Percentiles rank a stretch among this genome's conserved stretches.
These are phyloP conservation scores for Sphaerostilbella broomeana DNA, from an alignment of 2,329 filamentous ascomycete species.

Conservation along the genomic window DNA sequence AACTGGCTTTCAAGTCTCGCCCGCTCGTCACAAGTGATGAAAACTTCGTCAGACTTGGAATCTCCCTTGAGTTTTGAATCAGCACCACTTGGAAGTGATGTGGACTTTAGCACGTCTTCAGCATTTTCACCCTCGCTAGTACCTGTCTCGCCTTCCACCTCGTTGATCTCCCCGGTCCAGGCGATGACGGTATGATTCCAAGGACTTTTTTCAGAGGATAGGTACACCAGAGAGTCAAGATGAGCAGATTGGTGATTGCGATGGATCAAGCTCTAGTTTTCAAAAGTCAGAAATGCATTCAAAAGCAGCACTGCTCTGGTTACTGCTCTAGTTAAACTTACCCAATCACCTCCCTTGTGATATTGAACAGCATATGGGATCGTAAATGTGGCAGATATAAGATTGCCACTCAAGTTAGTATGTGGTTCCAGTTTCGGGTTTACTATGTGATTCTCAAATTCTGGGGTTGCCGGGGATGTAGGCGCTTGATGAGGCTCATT, in stretches of 20 bases:
- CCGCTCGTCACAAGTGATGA: slow-evolving; percentile 58
- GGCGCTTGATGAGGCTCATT: too few relatives aligned
- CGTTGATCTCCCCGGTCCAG: slow-evolving; percentile 82
- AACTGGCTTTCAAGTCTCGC: slow-evolving; percentile 66
- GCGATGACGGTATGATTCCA: slow-evolving; percentile 91
- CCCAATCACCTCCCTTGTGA: slow-evolving; percentile 52
- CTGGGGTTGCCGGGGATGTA: too few relatives aligned
- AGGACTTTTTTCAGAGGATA: slow-evolving; percentile 65
- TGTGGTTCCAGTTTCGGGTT: not conserved
- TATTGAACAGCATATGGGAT: slow-evolving; percentile 53
- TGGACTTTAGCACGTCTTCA: not conserved
- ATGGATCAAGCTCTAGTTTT: slow-evolving; percentile 20
- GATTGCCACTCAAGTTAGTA: slow-evolving; percentile 41
- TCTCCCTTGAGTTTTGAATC: not conserved
- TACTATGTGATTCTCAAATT: not conserved
- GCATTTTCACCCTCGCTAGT: not conserved
- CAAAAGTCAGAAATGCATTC: not conserved
- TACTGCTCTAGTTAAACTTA: slow-evolving; percentile 34
- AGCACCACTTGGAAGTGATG: slow-evolving; percentile 1
- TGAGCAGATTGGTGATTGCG: slow-evolving; percentile 82
- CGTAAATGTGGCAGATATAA: slow-evolving; percentile 58
- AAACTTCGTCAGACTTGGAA: slow-evolving; percentile 5
- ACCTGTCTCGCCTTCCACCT: not conserved
- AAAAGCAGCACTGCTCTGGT: not conserved
- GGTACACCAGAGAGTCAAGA: slow-evolving; percentile 81